These are phyloP conservation scores for Trichoderma semiorbis DNA, from an alignment of 2,329 filamentous ascomycete genomes.

Conservation along the genomic window DNA sequence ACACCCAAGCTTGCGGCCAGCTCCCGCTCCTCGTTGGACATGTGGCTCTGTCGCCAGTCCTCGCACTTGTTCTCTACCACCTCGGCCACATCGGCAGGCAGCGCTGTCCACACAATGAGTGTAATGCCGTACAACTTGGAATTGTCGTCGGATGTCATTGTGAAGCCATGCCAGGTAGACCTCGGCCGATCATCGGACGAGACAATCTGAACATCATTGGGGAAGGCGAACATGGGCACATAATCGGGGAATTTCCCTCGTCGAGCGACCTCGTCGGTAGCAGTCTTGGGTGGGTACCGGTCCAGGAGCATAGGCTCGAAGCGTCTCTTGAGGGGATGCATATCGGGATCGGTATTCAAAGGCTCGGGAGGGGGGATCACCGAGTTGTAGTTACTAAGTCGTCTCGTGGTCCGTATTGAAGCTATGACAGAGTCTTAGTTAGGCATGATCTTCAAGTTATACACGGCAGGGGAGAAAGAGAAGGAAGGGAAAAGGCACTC, in stretches of 20 bases:
- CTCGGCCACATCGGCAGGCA: conserved; percentile 77
- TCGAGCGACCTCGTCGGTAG: conserved; percentile 73
- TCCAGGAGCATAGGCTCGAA: conserved; percentile 97
- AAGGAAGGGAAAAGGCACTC: conserved; percentile 21
- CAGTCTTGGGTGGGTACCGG: conserved; percentile 81
- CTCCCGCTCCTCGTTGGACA: conserved; percentile 88
- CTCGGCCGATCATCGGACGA: conserved; percentile 90
- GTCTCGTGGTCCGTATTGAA: conserved; percentile 73
- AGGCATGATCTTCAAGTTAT: background rate
- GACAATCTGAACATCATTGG: conserved; percentile 95
- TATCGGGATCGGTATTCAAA: conserved; percentile 81
- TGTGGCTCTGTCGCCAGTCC: conserved; percentile 78
- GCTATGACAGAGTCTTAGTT: conserved; percentile 37
- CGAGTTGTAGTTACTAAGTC: conserved; percentile 96
- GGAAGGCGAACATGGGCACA: conserved; percentile 98
- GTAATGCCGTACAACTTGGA: conserved; percentile 90
- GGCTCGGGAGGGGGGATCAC: conserved; percentile 93
- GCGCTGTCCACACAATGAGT: conserved; percentile 86
- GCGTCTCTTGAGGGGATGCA: conserved; percentile 90
- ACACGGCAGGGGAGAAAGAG: background rate
- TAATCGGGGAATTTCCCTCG: conserved; percentile 92
- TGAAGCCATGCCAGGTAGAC: conserved; percentile 98
- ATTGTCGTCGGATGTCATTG: conserved; percentile 92
- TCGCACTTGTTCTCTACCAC: conserved; percentile 81
- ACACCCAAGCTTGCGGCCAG: conserved; percentile 88